These are phyloP conservation scores for Komagataella ulmi DNA, from an alignment of 805 yeast species.

Conservation along the genomic window DNA sequence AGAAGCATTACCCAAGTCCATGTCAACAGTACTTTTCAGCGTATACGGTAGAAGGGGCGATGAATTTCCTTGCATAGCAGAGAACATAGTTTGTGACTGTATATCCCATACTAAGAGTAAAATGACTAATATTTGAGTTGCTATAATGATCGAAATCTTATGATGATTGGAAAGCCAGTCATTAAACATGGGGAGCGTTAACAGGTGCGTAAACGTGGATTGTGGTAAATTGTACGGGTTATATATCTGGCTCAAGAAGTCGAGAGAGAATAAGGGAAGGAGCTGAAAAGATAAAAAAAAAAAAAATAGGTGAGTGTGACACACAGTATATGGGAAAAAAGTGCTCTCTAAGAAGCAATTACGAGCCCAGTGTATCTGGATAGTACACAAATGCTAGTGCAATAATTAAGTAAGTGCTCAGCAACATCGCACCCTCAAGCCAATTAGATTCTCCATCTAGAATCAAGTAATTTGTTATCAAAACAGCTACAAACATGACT, in stretches of 20 bases:
- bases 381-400: slow-evolving; percentile 85
- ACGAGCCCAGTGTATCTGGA: slow-evolving; percentile 39
- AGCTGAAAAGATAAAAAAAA: too few species aligned
- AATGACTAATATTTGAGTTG: neutral
- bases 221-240: too few species aligned
- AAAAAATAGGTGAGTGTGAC: neutral
- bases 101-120: neutral
- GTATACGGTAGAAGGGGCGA: neutral
- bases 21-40: neutral
- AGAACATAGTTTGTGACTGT: neutral
- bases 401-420: slow-evolving; percentile 75
- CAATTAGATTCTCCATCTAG: slow-evolving; percentile 93
- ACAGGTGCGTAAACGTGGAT: too few species aligned
- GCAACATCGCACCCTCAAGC: slow-evolving; percentile 91
- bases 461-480: slow-evolving; percentile 75
- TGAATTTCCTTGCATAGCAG: neutral
- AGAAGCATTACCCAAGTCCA: neutral
- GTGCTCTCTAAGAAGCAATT: too few species aligned
- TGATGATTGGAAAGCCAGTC: neutral
- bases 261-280: too few species aligned
- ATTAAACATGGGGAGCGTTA: neutral
- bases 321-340: neutral
- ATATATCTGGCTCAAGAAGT: too few species aligned
- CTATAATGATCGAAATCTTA: neutral
- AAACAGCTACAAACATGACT: slow-evolving; percentile 78